Base-by-base conservation (phyloP, 1,139 yeast species). In the Taphrina deformans region DNA sequence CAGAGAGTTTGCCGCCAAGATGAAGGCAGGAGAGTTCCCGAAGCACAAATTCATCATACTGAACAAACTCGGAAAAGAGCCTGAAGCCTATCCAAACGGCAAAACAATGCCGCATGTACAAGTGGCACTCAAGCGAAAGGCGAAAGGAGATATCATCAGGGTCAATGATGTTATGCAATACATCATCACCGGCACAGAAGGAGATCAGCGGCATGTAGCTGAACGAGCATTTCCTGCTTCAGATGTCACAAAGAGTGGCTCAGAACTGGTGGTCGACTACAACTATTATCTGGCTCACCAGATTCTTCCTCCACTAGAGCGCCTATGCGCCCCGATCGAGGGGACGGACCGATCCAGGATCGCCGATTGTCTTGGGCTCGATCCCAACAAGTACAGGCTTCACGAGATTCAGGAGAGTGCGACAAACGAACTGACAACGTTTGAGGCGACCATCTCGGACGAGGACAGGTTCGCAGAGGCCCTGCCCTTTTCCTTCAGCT, bases 81-180 rank as follows among this genome's bases (percentile, higher is more conserved):
- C 81, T 7, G 71, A 70, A 45, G 76, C 73, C 45, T 79, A 79
- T 68, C 71, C 73, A 7, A 73, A 71, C 21, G 96, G 91, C 26
- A 88, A 88, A 72, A 80, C 83, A 26, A 88, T 89, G 92, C 97
- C 99, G 1, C 91, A 92, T 35, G 97, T 95, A 14, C 96, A 88
- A 74, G 97, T 91, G 46, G 99, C 98, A 0, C 79, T 89, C 68
- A 82, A 96, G 71, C 80, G 90, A 75, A 80, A 89, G 69, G 83
- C 82, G 10, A 85, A 85, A 70, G 98, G 98, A 41, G 92, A 90
- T 71, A 86, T 88, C 48, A 83, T 95, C 66, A 87, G 87, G 69
- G 93, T 96, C 1, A 97, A 96, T 33, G 88, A 88, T 72, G 98
- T 95, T 58, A 87, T 95, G 64, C 88, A 97, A 0, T 95, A 82